These are phyloP conservation scores for Excoecaria cochinchinensis DNA, from an alignment of 345 rosid genomes.

Conservation along the genomic window DNA sequence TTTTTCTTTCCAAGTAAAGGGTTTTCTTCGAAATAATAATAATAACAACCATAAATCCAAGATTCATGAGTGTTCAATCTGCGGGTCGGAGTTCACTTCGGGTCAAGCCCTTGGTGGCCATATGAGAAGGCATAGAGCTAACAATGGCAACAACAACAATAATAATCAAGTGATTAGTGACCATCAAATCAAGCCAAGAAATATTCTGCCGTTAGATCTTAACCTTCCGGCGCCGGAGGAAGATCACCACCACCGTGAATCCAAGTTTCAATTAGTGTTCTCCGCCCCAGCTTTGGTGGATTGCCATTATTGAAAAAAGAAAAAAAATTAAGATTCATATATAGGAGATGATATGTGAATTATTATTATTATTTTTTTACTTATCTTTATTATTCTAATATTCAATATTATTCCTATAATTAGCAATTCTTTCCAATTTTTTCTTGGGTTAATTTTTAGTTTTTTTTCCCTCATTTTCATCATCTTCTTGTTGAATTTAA, in stretches of 20 bases:
- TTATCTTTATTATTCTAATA: neutral
- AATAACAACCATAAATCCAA: conserved; percentile 23
- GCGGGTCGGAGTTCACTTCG: conserved; percentile 83
- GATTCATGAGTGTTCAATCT: conserved; percentile 91
- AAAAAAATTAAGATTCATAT: neutral
- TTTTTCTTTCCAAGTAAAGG: conserved; percentile 37
- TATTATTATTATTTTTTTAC: conserved; percentile 21
- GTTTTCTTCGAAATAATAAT: conserved; percentile 25
- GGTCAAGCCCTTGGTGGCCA: conserved; percentile 99
- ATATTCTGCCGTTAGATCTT: conserved; percentile 68
- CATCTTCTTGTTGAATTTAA: conserved; percentile 60
- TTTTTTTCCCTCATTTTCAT: conserved; percentile 13
- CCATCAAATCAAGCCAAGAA: conserved; percentile 40
- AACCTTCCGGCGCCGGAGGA: conserved; percentile 95
- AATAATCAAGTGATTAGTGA: conserved; percentile 7
- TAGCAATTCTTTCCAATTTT: conserved; percentile 33
- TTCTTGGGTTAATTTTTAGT: neutral
- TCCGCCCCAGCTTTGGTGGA: conserved; percentile 78
- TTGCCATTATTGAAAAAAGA: conserved; percentile 63
- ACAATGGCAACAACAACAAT: conserved; percentile 14
- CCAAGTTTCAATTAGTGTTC: conserved; percentile 65
- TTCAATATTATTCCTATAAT: conserved; percentile 17
- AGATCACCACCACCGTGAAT: conserved; percentile 41
- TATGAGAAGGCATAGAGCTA: conserved; percentile 88
- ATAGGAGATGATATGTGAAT: conserved; percentile 28